Base-by-base conservation (phyloP, 345 rosid genomes). In the Pelargonium nanum region DNA sequence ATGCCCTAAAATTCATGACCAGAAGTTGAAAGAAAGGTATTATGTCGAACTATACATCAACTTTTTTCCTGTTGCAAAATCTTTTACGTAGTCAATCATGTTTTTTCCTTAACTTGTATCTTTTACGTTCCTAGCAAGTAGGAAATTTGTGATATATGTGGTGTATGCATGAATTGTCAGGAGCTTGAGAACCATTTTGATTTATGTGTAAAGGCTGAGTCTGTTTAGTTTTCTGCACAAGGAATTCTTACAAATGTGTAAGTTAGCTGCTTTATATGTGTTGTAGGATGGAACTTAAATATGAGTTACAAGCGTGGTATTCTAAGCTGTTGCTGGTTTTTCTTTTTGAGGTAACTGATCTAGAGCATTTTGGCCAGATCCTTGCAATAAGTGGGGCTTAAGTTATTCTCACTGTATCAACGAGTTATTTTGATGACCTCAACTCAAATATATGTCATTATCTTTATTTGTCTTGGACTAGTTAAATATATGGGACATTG, bases 11-110 rank as follows among this genome's bases (percentile, higher is more conserved):
- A 80, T 94, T 76, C 99, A 94, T 69, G 99, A 94, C 74, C 82
- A 75, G 21, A 94, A 90, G 83, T 65, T 90, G 83, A 90, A 90
- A 74, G 99, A 94, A 75, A 90, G 89, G 99, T 94, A 78, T 55
- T 70, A 66, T 44, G 57, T 56, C 12, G 1, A 26, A 34, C n/a
- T 32, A 16, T 30, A 48, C 55, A 68, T 59, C 1, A 0, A 45
- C 15, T 60, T 1, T 21, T 44, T 50, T 19, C 44, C 15, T 40
- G 48, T 40, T 40, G 6, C 0, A 40, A 9, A 40, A 2, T 0
- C 15, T 15, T 40, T 12, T 2, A 12, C 15, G 2, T 40, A 17
- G 48, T 10, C 2, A 0, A 10, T 40, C 48, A 40, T 2, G 15
- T 17, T 17, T 12, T 40, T 40, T 40, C 48, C 48, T 17, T 2